Conservation (phyloP, 805 yeast species). For the Metschnikowia kunwiensis region DNA sequence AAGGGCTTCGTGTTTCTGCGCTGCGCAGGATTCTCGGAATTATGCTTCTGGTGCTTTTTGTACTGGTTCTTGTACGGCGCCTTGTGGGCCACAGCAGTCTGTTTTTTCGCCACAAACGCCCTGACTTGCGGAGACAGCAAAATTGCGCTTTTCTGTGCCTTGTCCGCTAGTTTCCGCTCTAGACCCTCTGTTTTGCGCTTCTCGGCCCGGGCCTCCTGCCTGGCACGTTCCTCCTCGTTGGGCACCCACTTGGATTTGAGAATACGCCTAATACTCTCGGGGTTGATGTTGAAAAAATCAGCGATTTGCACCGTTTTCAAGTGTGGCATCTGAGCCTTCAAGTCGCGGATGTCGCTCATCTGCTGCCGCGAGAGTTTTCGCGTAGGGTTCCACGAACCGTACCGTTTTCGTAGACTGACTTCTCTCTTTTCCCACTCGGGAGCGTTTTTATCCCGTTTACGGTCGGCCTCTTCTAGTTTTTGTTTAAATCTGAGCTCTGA, state of each 20-base stretch:
- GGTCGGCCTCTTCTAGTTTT: conserved; percentile 18
- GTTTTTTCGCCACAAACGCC: not conserved
- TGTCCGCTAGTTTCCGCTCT: conserved; percentile 13
- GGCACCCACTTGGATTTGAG: conserved; percentile 78
- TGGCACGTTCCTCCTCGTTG: conserved; percentile 47
- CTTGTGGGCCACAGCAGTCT: not conserved
- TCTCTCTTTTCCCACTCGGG: conserved; percentile 69
- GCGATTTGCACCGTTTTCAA: conserved; percentile 59
- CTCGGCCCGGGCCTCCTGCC: conserved; percentile 50
- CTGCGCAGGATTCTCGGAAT: not conserved
- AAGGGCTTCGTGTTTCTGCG: conserved; percentile 18
- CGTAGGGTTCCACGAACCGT: conserved; percentile 66
- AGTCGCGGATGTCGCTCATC: conserved; percentile 58
- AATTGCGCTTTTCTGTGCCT: not conserved
- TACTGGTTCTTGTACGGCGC: not conserved
- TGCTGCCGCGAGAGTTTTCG: conserved; percentile 65
- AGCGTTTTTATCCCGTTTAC: conserved; percentile 42
- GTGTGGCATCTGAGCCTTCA: conserved; percentile 60
- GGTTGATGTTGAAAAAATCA: conserved; percentile 63
- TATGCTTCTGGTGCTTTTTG: not conserved
- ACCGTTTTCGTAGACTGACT: conserved; percentile 58
- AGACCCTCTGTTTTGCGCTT: conserved; percentile 18
- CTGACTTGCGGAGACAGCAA: not conserved
- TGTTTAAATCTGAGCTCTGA: conserved; percentile 17
- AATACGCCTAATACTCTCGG: conserved; percentile 80